Conservation (phyloP, 2,329 filamentous ascomycete genomes). For the Phoma sp. region DNA sequence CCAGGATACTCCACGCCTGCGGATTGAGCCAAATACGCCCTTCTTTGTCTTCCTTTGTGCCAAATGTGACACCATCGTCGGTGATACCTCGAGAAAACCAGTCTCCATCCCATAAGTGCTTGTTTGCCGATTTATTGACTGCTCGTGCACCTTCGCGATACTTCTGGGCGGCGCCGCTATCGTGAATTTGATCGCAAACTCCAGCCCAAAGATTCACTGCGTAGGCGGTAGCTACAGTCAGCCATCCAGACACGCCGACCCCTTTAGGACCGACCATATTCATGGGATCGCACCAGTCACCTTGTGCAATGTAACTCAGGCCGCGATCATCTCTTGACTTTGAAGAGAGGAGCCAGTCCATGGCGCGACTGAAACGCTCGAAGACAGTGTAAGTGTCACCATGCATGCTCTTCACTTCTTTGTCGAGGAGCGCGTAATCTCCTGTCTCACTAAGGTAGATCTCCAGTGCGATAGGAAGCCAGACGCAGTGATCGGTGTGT, state of each 20-base stretch:
- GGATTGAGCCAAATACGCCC: slow-evolving; percentile 66
- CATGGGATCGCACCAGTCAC: slow-evolving; percentile 67
- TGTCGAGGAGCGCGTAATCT: slow-evolving; percentile 58
- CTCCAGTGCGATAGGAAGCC: slow-evolving; percentile 62
- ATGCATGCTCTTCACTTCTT: slow-evolving; percentile 51
- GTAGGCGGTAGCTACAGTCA: slow-evolving; percentile 62
- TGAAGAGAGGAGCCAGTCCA: slow-evolving; percentile 60
- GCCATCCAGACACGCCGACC: slow-evolving; percentile 64
- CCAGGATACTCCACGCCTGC: slow-evolving; percentile 62
- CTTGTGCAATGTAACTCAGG: slow-evolving; percentile 64
- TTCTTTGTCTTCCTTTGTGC: slow-evolving; percentile 57
- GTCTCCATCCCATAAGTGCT: slow-evolving; percentile 61
- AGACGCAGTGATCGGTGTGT: slow-evolving; percentile 65
- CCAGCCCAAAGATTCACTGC: slow-evolving; percentile 60
- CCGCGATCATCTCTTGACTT: slow-evolving; percentile 59
- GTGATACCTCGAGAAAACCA: slow-evolving; percentile 66
- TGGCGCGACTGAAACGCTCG: slow-evolving; percentile 61
- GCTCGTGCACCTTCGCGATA: slow-evolving; percentile 54
- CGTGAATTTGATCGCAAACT: slow-evolving; percentile 56
- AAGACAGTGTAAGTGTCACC: slow-evolving; percentile 59
- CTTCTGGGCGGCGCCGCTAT: slow-evolving; percentile 50
- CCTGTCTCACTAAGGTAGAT: slow-evolving; percentile 62
- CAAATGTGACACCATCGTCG: slow-evolving; percentile 61
- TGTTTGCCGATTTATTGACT: slow-evolving; percentile 59
- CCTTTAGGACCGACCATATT: slow-evolving; percentile 68